Evolutionary conservation across 73 alveolate genomes (phyloP).

Genomic region (Diophrys sp.): DNA sequence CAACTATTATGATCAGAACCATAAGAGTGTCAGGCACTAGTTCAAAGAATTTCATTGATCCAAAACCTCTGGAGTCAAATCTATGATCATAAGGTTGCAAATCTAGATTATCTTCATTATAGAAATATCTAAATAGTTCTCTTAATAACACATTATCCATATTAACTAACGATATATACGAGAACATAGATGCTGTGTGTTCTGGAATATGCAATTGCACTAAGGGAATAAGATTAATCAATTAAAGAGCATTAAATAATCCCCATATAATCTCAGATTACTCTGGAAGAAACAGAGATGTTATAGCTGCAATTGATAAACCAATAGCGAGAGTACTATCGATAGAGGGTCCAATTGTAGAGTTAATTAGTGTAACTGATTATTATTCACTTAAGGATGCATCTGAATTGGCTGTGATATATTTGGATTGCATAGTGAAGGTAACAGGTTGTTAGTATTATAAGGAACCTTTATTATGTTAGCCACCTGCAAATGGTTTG

Average conservation of each 20-base stretch:
- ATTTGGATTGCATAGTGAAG: too few species aligned
- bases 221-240: background rate
- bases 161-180: background rate
- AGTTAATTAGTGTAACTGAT: too few species aligned
- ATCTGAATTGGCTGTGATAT: too few species aligned
- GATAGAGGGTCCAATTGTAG: too few species aligned
- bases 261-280: constrained; percentile 3
- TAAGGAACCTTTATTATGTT: too few species aligned
- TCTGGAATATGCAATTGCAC: background rate
- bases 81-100: background rate
- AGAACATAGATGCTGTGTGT: background rate
- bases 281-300: too few species aligned
- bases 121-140: background rate
- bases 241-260: background rate
- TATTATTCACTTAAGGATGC: too few species aligned
- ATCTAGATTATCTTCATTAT: background rate
- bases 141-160: background rate
- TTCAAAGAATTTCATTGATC: background rate
- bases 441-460: too few species aligned
- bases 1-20: background rate
- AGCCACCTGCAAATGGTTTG: too few species aligned
- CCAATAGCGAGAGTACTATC: too few species aligned
- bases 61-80: background rate
- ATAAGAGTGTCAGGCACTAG: background rate
- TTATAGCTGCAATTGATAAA: too few species aligned